Percentiles rank a stretch among this genome's conserved stretches.
Evolutionary conservation across 768 basidiomycete species (phyloP).

Genomic region (Kondoa subrosea): DNA sequence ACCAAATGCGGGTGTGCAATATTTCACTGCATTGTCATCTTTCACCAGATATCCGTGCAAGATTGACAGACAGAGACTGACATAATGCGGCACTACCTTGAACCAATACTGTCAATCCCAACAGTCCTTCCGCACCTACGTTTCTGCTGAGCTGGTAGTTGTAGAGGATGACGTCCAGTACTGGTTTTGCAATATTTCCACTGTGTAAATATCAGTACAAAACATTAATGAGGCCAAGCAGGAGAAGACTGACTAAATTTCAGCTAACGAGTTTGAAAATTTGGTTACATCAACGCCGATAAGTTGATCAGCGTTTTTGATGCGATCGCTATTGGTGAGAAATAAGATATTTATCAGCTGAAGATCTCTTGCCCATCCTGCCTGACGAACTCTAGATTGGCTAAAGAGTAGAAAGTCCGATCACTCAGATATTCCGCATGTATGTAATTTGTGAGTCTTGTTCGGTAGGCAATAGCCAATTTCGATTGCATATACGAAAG

Average conservation of each 20-base stretch:
- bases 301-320: conserved; percentile 96
- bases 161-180: conserved; percentile 80
- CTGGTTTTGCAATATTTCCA: conserved; percentile 72
- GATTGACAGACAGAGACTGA: conserved; percentile 29
- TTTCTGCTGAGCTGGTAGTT: conserved; percentile 88
- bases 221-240: too few species aligned
- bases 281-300: conserved; percentile 89
- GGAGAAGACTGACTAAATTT: conserved; percentile 50
- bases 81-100: conserved; percentile 66
- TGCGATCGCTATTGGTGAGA: conserved; percentile 43
- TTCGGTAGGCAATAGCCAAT: conserved; percentile 71
- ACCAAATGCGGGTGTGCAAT: conserved; percentile 79
- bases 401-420: conserved; percentile 84
- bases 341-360: too few species aligned
- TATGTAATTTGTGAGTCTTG: conserved; percentile 65
- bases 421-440: conserved; percentile 69
- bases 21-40: conserved; percentile 46
- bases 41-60: conserved; percentile 1
- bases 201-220: background rate
- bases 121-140: conserved; percentile 80
- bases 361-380: too few species aligned
- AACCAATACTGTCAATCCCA: conserved; percentile 64
- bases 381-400: conserved; percentile 37
- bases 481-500: conserved; percentile 85
- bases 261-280: conserved; percentile 75